Base-by-base conservation (phyloP, 441 rosid species). In the Cnidoscolus chayamansa region DNA sequence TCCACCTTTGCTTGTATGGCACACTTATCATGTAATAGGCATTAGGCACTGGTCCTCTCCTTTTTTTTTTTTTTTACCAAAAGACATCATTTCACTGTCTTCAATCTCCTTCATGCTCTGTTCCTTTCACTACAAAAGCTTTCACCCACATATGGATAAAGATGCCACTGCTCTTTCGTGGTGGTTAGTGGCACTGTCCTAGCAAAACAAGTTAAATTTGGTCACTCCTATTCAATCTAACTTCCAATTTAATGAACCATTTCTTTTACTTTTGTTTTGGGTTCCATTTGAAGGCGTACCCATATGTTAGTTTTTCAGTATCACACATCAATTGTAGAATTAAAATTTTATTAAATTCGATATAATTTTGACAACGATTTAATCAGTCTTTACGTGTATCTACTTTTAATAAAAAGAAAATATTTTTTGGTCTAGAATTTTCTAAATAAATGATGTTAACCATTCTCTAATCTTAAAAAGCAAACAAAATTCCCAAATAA, bases 71-170 rank as follows among this genome's bases (percentile, higher is more conserved):
- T 6, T 0, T 0, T 10, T 32, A 4, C 25, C 25, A 25, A 25
- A 2, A 49, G 2, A 51, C 71, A 68, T 84, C 77, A 80, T 84
- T 77, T 71, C 76, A 35, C 59, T 30, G 37, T 40, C 7, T 40
- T 40, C 45, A 40, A 40, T 9, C 49, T 66, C 48, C 81, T 66
- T 53, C 81, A 56, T 63, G 78, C 81, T 13, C 80, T 85, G 66
- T 87, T 84, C 69, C 68, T 85, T 82, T 84, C 86, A 83, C 84
- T 78, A 17, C 10, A 16, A 31, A 70, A 73, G 45, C 58, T 69
- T 76, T 49, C 32, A 43, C 56, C 74, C 70, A 37, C 40, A 61
- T 19, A 60, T 66, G 79, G 82, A 74, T 73, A 78, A 60, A 77
- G 77, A 77, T 70, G 75, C 20, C 70, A 19, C 17, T 74, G 13